Evolutionary conservation across 164 flowering plant genomes (phyloP), one percentile per base, ranked within the genome.

Genomic region (Aristolochia fimbriata): DNA sequence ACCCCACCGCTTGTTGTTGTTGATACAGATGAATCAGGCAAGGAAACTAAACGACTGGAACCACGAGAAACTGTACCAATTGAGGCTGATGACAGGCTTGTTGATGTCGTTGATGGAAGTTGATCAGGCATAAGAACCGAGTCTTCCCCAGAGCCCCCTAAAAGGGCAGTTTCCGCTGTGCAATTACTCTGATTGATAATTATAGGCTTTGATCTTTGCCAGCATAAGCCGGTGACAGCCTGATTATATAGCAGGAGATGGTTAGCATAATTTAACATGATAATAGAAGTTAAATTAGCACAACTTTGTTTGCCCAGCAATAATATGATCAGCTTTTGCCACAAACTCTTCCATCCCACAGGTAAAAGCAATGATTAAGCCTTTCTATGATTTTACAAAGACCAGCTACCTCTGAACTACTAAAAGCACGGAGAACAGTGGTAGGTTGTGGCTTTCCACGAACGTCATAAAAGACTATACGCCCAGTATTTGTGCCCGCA

Each of bases 61-160:
- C 68, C 76, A 60, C 91, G 80, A 67, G 82, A 72, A 60, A 83
- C 73, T 30, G 81, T 58, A 41, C 70, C 55, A 20, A 77, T 17
- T 41, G 80, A 65, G 33, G 79, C 62, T 22, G 69, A 63, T 58
- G 98, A 73, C 68, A 69, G 61, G 61, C 73, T 74, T 57, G 88
- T 74, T 64, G 87, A 78, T 49, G 88, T 55, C 61, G 73, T 58
- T 47, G 97, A 85, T 62, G 97, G 97, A 71, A 86, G 95, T 24
- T 95, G 99, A 64, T 94, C 99, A 25, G 99, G 99, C 97, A 94
- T 94, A 55, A 94, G 88, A 51, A 88, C 65, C 56, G 97, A 88
- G 59, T 88, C 97, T 68, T 87, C 99, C 48, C 80, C 78, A 66
- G 91, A 71, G 74, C 80, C 88, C 62, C 97, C 99, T 62, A 91